phyloP scores from a whole-genome alignment of 768 basidiomycete species.

The Melanogaster broomeanus region DNA sequence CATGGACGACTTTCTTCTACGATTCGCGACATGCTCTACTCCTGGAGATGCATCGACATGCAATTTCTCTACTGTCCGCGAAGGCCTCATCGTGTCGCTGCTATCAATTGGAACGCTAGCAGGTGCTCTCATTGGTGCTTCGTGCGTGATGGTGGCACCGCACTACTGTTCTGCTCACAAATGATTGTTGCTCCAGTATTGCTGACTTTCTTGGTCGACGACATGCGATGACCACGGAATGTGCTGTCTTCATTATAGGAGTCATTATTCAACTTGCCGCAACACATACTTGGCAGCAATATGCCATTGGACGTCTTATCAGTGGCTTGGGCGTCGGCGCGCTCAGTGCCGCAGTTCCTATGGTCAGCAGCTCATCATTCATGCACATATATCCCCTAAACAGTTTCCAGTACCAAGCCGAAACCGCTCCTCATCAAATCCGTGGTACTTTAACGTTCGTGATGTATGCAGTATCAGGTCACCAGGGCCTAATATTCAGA shows the following conservation, averaged over 20 bases:
- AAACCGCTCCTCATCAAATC: slow-evolving; percentile 71
- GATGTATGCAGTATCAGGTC: background rate
- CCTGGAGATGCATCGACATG: slow-evolving; percentile 45
- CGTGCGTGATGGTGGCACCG: slow-evolving; percentile 40
- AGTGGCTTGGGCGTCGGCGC: slow-evolving; percentile 71
- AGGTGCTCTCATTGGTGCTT: slow-evolving; percentile 63
- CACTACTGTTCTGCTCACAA: background rate
- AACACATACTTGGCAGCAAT: slow-evolving; percentile 59
- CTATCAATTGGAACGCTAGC: slow-evolving; percentile 70
- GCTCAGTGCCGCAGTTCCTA: slow-evolving; percentile 66
- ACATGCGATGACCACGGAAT: slow-evolving; percentile 65
- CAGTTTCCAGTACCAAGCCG: slow-evolving; percentile 58
- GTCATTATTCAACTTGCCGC: slow-evolving; percentile 60
- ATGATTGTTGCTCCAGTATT: slow-evolving; percentile 34
- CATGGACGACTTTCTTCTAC: slow-evolving; percentile 66
- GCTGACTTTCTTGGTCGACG: slow-evolving; percentile 69
- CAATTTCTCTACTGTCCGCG: slow-evolving; percentile 54
- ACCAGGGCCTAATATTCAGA: background rate
- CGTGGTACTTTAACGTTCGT: slow-evolving; percentile 60
- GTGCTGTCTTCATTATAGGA: slow-evolving; percentile 56
- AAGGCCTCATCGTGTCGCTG: slow-evolving; percentile 69
- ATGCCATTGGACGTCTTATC: slow-evolving; percentile 65
- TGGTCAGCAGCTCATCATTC: slow-evolving; percentile 36
- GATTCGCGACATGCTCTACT: slow-evolving; percentile 57
- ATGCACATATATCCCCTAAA: slow-evolving; percentile 4